Evolutionary conservation across 2,329 filamentous ascomycete genomes (phyloP).

Genomic region (Alternaria triticimaculans): DNA sequence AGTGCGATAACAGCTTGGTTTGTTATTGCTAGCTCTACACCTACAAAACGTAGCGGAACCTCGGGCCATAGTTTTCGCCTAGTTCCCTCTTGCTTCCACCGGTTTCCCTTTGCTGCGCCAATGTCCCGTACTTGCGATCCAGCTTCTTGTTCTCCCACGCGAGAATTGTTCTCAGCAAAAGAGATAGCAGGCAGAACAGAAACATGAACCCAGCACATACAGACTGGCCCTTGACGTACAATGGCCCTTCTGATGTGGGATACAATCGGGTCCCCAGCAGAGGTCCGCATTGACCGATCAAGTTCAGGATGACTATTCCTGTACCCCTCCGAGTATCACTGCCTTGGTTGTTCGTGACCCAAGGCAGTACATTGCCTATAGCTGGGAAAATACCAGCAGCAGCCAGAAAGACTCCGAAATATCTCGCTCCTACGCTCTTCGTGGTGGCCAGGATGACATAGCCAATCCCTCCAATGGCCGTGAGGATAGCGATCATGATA

Average conservation of each 20-base stretch:
- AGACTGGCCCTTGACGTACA: constrained; percentile 44
- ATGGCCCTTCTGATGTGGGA: constrained; percentile 39
- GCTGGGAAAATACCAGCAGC: constrained; percentile 70
- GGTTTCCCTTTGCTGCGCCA: constrained; percentile 35
- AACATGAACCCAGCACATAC: constrained; percentile 50
- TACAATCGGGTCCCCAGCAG: constrained; percentile 47
- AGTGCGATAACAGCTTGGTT: background rate
- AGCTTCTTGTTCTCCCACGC: constrained; percentile 48
- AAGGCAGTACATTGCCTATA: constrained; percentile 74
- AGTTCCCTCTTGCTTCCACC: constrained; percentile 22
- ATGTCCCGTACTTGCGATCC: constrained; percentile 40
- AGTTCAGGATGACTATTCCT: constrained; percentile 70
- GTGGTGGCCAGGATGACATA: constrained; percentile 70
- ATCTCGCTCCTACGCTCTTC: constrained; percentile 57
- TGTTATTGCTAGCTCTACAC: constrained; percentile 27
- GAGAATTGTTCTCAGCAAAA: constrained; percentile 39
- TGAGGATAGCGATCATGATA: constrained; percentile 63
- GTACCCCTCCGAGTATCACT: constrained; percentile 71
- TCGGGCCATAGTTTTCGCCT: constrained; percentile 44
- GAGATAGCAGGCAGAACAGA: constrained; percentile 41
- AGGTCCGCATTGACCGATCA: constrained; percentile 63
- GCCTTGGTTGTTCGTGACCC: constrained; percentile 73
- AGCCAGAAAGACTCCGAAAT: constrained; percentile 62
- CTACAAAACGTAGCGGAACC: constrained; percentile 43
- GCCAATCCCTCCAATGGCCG: constrained; percentile 64